phyloP scores from a whole-genome alignment of 768 basidiomycete genomes.

The Paxillus involutus region DNA sequence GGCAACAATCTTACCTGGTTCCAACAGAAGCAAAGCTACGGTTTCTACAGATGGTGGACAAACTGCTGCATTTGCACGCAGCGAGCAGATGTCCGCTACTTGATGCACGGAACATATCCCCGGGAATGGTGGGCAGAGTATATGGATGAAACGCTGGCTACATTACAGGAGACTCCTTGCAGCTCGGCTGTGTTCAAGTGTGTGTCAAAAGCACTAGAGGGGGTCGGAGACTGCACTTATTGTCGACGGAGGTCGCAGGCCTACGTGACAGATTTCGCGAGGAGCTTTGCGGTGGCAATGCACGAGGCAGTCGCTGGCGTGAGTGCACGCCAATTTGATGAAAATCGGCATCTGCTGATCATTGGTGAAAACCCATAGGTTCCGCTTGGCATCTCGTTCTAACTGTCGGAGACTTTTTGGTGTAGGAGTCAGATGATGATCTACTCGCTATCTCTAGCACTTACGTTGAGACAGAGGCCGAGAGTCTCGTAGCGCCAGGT shows the following conservation, averaged over 20 bases:
- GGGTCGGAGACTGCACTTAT: conserved; percentile 17
- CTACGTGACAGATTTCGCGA: conserved; percentile 22
- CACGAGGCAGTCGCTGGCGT: conserved; percentile 19
- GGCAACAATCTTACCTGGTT: conserved; percentile 23
- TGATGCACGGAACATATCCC: conserved; percentile 26
- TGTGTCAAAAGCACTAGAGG: conserved; percentile 15
- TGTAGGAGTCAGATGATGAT: background rate
- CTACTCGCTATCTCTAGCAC: background rate
- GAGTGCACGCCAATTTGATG: conserved; percentile 3
- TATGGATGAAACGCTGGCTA: conserved; percentile 24
- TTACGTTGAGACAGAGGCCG: too few species aligned
- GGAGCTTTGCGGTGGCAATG: conserved; percentile 22
- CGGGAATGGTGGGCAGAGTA: conserved; percentile 33
- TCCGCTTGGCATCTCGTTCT: conserved; percentile 20
- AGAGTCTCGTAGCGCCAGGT: too few species aligned
- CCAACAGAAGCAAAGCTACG: conserved; percentile 19
- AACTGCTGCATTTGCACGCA: conserved; percentile 23
- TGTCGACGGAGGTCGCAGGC: conserved; percentile 17
- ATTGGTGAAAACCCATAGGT: conserved; percentile 7
- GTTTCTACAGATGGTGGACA: conserved; percentile 30
- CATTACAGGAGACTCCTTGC: conserved; percentile 25
- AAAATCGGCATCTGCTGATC: background rate
- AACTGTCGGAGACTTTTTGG: background rate
- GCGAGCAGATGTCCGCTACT: conserved; percentile 22
- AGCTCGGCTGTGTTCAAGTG: conserved; percentile 13